A percentile compares a stretch with the other conserved stretches of the same genome.
Conservation (phyloP, 208 protist species). For the Leishmania aethiopica region DNA sequence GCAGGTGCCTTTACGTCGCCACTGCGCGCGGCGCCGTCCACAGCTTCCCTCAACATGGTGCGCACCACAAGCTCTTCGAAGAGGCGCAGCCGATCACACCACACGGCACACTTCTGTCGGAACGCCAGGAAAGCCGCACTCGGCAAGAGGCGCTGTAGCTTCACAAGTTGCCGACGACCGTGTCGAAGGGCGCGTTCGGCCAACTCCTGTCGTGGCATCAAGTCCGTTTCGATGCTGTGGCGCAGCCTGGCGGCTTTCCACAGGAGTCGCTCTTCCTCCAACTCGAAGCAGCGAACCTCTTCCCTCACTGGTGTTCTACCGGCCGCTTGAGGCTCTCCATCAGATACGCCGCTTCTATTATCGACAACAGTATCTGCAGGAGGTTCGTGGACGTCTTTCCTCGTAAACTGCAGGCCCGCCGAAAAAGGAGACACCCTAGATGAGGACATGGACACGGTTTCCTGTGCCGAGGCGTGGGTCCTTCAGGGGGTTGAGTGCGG, state of each 20-base stretch:
- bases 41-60: constrained; percentile 21
- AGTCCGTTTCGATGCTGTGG: neutral
- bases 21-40: constrained; percentile 7
- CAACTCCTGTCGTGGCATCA: constrained; percentile 16
- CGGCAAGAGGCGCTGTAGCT: constrained; percentile 19
- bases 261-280: constrained; percentile 18
- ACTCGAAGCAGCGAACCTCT: neutral
- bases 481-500: too few relatives aligned
- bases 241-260: constrained; percentile 12
- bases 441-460: neutral
- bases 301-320: neutral
- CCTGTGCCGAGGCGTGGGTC: neutral
- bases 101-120: constrained; percentile 10
- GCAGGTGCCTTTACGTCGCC: constrained; percentile 3
- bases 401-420: constrained; percentile 15
- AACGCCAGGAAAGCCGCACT: constrained; percentile 11
- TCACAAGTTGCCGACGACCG: constrained; percentile 1
- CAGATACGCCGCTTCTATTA: too few relatives aligned
- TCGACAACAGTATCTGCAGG: neutral
- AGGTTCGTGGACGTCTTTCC: neutral
- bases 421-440: constrained; percentile 13
- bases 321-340: neutral
- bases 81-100: constrained; percentile 3
- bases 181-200: constrained; percentile 9
- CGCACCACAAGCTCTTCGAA: constrained; percentile 40